Conservation (phyloP, 1,139 yeast species). For the Pichia sp. region DNA sequence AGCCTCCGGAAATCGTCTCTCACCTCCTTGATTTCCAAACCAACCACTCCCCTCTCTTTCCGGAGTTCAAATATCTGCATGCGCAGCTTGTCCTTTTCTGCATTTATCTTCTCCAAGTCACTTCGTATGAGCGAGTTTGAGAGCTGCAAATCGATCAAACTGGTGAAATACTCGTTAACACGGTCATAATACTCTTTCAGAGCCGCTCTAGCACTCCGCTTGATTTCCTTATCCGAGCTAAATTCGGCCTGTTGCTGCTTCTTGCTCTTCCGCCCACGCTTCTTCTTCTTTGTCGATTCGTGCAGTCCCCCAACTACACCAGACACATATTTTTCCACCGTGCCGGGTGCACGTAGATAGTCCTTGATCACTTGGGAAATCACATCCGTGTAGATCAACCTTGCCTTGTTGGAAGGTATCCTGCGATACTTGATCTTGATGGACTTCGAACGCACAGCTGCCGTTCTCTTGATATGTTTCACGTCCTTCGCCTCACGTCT, state of each 20-base stretch:
- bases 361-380: conserved; percentile 31
- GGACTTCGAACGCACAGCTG: conserved; percentile 14
- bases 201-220: conserved; percentile 10
- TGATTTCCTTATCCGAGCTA: neutral
- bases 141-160: conserved; percentile 33
- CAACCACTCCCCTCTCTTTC: conserved; percentile 38
- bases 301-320: neutral
- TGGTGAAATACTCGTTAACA: conserved; percentile 27
- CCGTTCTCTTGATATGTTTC: conserved; percentile 15
- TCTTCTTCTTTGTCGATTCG: neutral
- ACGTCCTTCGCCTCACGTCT: conserved; percentile 18
- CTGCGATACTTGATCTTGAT: conserved; percentile 29
- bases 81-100: conserved; percentile 40
- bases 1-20: conserved; percentile 34
- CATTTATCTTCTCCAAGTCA: conserved; percentile 38
- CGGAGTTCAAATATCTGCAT: conserved; percentile 38
- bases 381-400: conserved; percentile 33
- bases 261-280: conserved; percentile 4
- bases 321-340: conserved; percentile 13
- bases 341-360: conserved; percentile 20
- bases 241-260: neutral
- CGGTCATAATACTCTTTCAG: conserved; percentile 20
- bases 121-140: conserved; percentile 38
- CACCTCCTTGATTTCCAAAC: conserved; percentile 38
- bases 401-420: conserved; percentile 25